Conservation (phyloP, 1,284 basidiomycete species). For the Ustilago hordei region DNA sequence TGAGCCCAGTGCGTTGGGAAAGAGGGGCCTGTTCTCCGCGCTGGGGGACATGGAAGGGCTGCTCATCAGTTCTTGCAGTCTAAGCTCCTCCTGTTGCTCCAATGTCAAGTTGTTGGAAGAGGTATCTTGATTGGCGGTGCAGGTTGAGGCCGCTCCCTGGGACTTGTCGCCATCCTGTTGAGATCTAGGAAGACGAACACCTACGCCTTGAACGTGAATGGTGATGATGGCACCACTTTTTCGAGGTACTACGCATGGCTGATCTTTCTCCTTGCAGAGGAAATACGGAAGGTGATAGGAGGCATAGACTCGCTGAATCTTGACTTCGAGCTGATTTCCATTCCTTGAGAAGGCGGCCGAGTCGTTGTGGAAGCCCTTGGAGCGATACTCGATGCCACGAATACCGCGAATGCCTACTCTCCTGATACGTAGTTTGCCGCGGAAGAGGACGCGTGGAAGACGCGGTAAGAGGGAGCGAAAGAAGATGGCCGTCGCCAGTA, state of each 20-base stretch:
- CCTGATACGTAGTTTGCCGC: slow-evolving; percentile 54
- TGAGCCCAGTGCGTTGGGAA: not conserved
- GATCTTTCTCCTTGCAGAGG: slow-evolving; percentile 16
- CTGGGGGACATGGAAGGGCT: slow-evolving; percentile 40
- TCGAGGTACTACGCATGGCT: slow-evolving; percentile 22
- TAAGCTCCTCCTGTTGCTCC: slow-evolving; percentile 38
- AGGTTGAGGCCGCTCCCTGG: not conserved
- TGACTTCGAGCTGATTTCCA: slow-evolving; percentile 49
- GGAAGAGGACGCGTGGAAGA: slow-evolving; percentile 55
- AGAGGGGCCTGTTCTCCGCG: slow-evolving; percentile 4
- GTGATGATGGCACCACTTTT: slow-evolving; percentile 47
- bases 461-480: slow-evolving; percentile 60
- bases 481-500: slow-evolving; percentile 50
- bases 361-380: slow-evolving; percentile 52
- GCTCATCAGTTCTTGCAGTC: slow-evolving; percentile 45
- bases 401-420: slow-evolving; percentile 57
- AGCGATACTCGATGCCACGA: slow-evolving; percentile 59
- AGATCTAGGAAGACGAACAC: slow-evolving; percentile 47
- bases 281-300: slow-evolving; percentile 41
- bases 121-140: not conserved
- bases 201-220: slow-evolving; percentile 58
- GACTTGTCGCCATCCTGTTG: slow-evolving; percentile 2
- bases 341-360: slow-evolving; percentile 33
- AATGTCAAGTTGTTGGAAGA: slow-evolving; percentile 7
- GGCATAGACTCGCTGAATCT: slow-evolving; percentile 50